Evolutionary conservation across 2,329 filamentous ascomycete genomes (phyloP).

Genomic region (Nemania sp.): DNA sequence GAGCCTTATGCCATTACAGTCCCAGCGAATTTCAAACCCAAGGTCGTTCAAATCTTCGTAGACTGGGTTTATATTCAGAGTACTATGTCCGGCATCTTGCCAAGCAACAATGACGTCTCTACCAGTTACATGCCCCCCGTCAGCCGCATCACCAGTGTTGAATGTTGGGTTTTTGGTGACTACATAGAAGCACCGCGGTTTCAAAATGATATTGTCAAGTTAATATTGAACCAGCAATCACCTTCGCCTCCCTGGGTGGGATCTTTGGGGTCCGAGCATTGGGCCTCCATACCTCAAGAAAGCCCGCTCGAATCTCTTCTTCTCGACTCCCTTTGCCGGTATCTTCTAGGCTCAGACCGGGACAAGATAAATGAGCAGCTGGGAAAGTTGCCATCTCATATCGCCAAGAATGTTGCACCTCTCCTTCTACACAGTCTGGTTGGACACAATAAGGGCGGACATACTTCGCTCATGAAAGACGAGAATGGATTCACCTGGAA

Average conservation of each 20-base stretch:
- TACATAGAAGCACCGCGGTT: constrained; percentile 10
- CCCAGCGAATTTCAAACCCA: not conserved
- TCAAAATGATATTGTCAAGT: constrained; percentile 9
- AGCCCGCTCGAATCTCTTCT: not conserved
- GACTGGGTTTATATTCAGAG: not conserved
- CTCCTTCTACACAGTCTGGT: not conserved
- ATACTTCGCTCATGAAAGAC: not conserved
- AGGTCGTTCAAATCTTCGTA: not conserved
- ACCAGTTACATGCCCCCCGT: no score
- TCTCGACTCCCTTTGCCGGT: not conserved
- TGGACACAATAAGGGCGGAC: not conserved
- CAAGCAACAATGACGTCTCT: no score
- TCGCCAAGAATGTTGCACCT: not conserved
- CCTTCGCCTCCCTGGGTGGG: not conserved
- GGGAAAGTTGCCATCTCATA: not conserved
- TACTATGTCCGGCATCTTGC: no score
- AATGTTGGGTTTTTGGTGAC: not conserved
- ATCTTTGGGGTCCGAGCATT: not conserved
- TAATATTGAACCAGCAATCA: not conserved
- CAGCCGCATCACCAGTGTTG: no score
- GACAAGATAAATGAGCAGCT: not conserved
- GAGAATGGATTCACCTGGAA: not conserved
- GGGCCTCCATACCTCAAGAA: not conserved
- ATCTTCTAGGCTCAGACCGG: not conserved
- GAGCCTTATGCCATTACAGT: not conserved